These are phyloP conservation scores for Lavandula angustifolia DNA, from an alignment of 257 asterid species.

Conservation along the genomic window DNA sequence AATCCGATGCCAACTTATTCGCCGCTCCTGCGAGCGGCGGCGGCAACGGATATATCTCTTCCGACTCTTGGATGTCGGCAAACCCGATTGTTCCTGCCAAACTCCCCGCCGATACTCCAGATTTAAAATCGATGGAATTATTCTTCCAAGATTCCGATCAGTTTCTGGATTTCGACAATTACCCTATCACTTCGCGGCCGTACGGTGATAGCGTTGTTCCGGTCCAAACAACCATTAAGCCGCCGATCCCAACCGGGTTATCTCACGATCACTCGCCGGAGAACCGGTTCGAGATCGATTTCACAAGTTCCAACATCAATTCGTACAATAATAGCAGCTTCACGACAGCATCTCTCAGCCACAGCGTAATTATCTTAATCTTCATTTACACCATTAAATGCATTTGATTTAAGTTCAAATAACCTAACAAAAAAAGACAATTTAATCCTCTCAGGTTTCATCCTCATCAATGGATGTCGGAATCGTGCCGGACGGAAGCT, in stretches of 20 bases:
- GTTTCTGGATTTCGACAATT: constrained; percentile 61
- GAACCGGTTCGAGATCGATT: constrained; percentile 64
- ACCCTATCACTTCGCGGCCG: constrained; percentile 41
- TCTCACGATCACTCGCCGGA: constrained; percentile 41
- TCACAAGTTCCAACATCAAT: constrained; percentile 53
- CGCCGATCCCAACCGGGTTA: constrained; percentile 35
- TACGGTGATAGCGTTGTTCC: constrained; percentile 79
- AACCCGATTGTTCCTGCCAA: constrained; percentile 37
- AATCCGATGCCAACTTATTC: background rate
- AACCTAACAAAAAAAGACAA: background rate
- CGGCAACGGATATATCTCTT: constrained; percentile 5
- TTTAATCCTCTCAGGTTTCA: constrained; percentile 57
- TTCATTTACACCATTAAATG: background rate
- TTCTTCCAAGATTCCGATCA: constrained; percentile 59
- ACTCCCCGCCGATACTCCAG: constrained; percentile 34
- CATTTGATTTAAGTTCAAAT: background rate
- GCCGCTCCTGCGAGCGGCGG: background rate
- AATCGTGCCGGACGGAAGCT: constrained; percentile 76
- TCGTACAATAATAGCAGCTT: constrained; percentile 57
- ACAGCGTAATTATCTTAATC: constrained; percentile 53
- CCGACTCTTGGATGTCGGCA: constrained; percentile 45
- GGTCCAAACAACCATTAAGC: constrained; percentile 46
- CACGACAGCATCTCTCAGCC: constrained; percentile 59
- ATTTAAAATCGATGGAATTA: constrained; percentile 55
- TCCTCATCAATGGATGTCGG: constrained; percentile 83